phyloP scores from a whole-genome alignment of 139 green algal genomes.

The Nannochloris sp. region DNA sequence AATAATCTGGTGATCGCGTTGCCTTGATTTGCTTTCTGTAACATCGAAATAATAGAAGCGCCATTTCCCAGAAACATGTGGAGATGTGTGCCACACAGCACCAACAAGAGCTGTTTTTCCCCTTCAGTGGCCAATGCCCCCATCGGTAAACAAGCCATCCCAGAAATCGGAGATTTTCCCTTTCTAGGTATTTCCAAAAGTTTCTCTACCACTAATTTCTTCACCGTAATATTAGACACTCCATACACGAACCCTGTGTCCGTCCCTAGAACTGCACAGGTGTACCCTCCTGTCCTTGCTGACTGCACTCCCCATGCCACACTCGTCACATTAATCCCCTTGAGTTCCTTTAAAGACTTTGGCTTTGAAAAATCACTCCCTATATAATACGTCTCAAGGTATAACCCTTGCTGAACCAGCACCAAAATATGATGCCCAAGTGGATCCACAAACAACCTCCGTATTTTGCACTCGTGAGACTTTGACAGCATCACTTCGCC shows the following conservation, averaged over 20 bases:
- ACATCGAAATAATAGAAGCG: background rate
- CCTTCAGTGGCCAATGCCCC: too few relatives aligned
- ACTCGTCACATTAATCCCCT: slow-evolving; percentile 35
- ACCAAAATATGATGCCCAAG: slow-evolving; percentile 45
- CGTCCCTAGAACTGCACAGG: too few relatives aligned
- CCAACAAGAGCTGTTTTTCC: slow-evolving; percentile 36
- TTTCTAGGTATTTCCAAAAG: slow-evolving; percentile 20
- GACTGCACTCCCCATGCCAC: slow-evolving; percentile 40
- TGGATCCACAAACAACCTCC: slow-evolving; percentile 45
- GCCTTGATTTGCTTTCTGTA: slow-evolving; percentile 24
- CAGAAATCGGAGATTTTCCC: slow-evolving; percentile 14
- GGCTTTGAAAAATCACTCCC: slow-evolving; percentile 39
- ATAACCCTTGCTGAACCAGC: slow-evolving; percentile 16
- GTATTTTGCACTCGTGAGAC: slow-evolving; percentile 28
- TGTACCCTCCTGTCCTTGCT: too few relatives aligned
- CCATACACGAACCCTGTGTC: too few relatives aligned
- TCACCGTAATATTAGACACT: slow-evolving; percentile 32
- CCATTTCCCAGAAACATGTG: slow-evolving; percentile 39
- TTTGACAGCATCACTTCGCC: slow-evolving; percentile 43
- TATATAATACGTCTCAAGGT: slow-evolving; percentile 47
- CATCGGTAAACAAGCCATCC: slow-evolving; percentile 6
- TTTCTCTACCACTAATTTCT: slow-evolving; percentile 35
- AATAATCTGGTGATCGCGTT: background rate
- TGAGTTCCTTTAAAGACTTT: slow-evolving; percentile 41
- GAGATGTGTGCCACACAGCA: slow-evolving; percentile 43